These are phyloP conservation scores for Aeschynomene evenia DNA, from an alignment of 306 rosid species.

Conservation along the genomic window DNA sequence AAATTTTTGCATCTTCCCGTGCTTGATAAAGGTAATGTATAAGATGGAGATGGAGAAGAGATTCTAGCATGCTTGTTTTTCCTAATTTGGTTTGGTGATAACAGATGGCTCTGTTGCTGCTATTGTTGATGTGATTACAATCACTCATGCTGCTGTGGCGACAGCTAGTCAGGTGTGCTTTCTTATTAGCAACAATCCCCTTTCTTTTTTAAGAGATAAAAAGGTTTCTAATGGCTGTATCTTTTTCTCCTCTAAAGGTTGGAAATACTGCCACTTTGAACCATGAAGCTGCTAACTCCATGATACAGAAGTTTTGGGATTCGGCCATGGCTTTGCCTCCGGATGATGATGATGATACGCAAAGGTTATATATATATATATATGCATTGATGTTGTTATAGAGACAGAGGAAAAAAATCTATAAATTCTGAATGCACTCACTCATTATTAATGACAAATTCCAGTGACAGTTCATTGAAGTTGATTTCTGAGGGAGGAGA, in stretches of 20 bases:
- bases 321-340: conserved; percentile 81
- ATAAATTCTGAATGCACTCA: conserved; percentile 17
- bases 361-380: conserved; percentile 49
- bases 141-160: conserved; percentile 93
- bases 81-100: conserved; percentile 38
- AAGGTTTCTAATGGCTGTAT: background rate
- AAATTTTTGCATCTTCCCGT: conserved; percentile 93
- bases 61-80: conserved; percentile 14
- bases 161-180: conserved; percentile 62
- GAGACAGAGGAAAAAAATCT: conserved; percentile 10
- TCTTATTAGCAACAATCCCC: background rate
- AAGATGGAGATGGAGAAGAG: background rate
- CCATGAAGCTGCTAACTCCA: conserved; percentile 66
- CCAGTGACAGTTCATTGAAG: conserved; percentile 76
- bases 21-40: conserved; percentile 69
- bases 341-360: conserved; percentile 66
- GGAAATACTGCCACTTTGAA: conserved; percentile 60
- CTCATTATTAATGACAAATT: conserved; percentile 28
- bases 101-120: conserved; percentile 82
- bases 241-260: conserved; percentile 51
- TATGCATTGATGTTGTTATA: conserved; percentile 14
- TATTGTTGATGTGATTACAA: conserved; percentile 75
- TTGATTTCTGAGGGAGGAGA: conserved; percentile 79
- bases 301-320: conserved; percentile 98
- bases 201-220: background rate